Percentiles rank a stretch among this genome's conserved stretches.
Conservation (phyloP, 257 asterid species). For the Striga asiatica region DNA sequence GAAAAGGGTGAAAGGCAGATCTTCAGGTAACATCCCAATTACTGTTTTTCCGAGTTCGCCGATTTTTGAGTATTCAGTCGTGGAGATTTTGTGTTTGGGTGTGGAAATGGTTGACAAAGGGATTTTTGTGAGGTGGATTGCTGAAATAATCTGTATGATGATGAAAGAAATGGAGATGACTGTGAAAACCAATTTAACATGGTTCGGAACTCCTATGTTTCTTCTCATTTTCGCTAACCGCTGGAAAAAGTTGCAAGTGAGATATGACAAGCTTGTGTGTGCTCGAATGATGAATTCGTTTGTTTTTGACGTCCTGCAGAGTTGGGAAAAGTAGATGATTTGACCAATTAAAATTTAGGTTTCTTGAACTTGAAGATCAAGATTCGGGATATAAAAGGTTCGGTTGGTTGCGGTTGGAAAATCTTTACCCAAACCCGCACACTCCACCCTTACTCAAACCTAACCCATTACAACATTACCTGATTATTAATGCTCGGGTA, state of each 20-base stretch:
- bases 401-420: no score
- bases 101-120: neutral
- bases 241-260: neutral
- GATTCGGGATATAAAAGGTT: no score
- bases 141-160: constrained; percentile 33
- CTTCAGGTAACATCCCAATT: constrained; percentile 54
- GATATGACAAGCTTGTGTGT: neutral
- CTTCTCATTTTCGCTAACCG: neutral
- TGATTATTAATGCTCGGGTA: no score
- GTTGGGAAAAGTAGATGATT: neutral
- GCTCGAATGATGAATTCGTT: neutral
- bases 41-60: constrained; percentile 50
- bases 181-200: constrained; percentile 30
- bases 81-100: neutral
- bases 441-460: no score
- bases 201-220: neutral
- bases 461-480: no score
- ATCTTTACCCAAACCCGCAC: no score
- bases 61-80: constrained; percentile 2
- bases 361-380: no score
- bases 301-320: neutral
- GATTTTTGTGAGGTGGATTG: constrained; percentile 23
- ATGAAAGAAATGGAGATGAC: constrained; percentile 29
- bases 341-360: neutral
- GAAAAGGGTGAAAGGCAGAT: constrained; percentile 67